These are phyloP conservation scores for Pterulicium gracile DNA, from an alignment of 1,284 basidiomycete genomes.

Conservation along the genomic window DNA sequence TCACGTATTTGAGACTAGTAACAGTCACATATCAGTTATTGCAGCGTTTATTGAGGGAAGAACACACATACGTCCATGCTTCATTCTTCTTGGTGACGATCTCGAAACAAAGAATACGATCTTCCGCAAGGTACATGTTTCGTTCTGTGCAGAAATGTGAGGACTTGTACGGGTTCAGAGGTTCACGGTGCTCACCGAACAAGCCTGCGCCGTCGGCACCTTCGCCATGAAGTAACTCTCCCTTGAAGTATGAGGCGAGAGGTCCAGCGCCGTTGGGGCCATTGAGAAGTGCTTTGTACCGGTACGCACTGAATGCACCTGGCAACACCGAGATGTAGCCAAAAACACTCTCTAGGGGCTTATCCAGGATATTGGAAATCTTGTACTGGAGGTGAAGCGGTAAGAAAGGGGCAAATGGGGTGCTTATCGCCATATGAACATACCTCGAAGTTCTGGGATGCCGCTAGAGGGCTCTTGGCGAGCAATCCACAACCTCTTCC, in stretches of 20 bases:
- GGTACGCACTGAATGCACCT: constrained; percentile 88
- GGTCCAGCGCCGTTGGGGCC: constrained; percentile 78
- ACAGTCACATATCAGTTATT: constrained; percentile 7
- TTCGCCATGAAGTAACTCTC: constrained; percentile 77
- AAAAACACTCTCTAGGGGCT: constrained; percentile 87
- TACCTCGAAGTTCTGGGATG: constrained; percentile 86
- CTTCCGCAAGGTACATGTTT: constrained; percentile 89
- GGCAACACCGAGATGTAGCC: constrained; percentile 87
- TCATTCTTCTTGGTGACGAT: constrained; percentile 88
- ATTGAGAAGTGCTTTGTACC: constrained; percentile 78
- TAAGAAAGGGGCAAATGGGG: too few species aligned
- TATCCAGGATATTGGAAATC: constrained; percentile 90
- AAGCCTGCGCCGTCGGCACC: constrained; percentile 50
- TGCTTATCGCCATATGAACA: constrained; percentile 5
- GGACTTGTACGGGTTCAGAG: constrained; percentile 5
- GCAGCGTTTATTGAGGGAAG: constrained; percentile 2
- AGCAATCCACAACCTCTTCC: constrained; percentile 73
- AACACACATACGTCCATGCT: constrained; percentile 59
- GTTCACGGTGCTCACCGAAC: constrained; percentile 43
- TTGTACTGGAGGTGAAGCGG: constrained; percentile 45
- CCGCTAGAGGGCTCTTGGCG: constrained; percentile 79
- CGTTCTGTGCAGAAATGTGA: constrained; percentile 34
- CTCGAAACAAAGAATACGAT: constrained; percentile 96
- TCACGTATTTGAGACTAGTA: constrained; percentile 78
- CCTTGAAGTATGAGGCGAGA: constrained; percentile 85